Evolutionary conservation across 345 rosid species (phyloP).

Genomic region (Clarkia xantiana): DNA sequence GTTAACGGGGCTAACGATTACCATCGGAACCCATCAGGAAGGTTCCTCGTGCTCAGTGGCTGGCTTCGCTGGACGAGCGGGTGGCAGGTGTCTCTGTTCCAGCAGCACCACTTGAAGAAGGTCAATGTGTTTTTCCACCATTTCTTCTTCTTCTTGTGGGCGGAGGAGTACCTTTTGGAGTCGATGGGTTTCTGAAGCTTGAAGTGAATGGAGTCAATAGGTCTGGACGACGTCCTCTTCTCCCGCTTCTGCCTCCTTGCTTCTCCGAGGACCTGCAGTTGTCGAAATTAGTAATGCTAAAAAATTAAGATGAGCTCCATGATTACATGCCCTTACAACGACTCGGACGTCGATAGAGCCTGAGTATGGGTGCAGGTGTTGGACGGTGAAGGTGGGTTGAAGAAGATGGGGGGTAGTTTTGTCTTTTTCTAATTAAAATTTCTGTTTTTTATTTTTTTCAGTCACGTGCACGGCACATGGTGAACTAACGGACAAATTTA

Average conservation of each 20-base stretch:
- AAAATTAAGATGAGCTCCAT: too few relatives aligned
- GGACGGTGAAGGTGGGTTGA: too few relatives aligned
- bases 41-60: constrained; percentile 22
- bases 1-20: too few relatives aligned
- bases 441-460: too few relatives aligned
- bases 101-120: constrained; percentile 45
- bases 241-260: constrained; percentile 62
- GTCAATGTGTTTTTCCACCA: constrained; percentile 78
- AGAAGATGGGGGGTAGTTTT: too few relatives aligned
- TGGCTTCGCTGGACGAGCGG: constrained; percentile 6
- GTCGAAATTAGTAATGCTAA: not conserved
- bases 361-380: too few relatives aligned
- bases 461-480: too few relatives aligned
- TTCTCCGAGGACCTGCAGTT: constrained; percentile 53
- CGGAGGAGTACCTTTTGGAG: constrained; percentile 41
- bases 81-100: constrained; percentile 13
- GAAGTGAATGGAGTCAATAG: constrained; percentile 56
- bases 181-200: constrained; percentile 74
- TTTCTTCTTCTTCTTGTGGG: constrained; percentile 31
- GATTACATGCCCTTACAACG: too few relatives aligned
- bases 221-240: constrained; percentile 10
- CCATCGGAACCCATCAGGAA: too few relatives aligned
- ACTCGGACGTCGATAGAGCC: constrained; percentile 54
- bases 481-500: too few relatives aligned
- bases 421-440: too few relatives aligned